Base-by-base conservation (phyloP, 495 filamentous ascomycete genomes). In the Coniosporium apollinis region DNA sequence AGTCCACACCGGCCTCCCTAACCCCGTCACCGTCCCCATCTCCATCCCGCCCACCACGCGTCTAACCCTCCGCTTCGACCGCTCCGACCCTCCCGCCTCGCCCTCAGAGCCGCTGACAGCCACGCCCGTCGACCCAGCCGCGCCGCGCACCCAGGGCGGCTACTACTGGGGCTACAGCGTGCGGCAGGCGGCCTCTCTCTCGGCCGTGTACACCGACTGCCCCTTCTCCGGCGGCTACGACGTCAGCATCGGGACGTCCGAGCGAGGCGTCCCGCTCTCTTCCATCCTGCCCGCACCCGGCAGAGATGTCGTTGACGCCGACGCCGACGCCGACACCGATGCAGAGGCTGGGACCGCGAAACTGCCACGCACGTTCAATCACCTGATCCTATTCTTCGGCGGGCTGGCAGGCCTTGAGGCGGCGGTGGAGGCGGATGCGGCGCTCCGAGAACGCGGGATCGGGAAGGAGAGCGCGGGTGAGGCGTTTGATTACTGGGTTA, bases 111-210 rank as follows among this genome's bases (percentile, higher is more conserved):
- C 40, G 3, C 11, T 52, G 1, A 28, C 38, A 5, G 70, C 63
- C 3, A 63, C 72, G 40, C 61, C 69, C 3, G 69, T 81, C 2
- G 60, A 65, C 30, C 74, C 76, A 0, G 53, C 60, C 22, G 56
- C 59, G 4, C 79, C 81, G 0, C 62, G 80, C 20, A 67, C 72
- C 19, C 68, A 79, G 33, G 64, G 49, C 0, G 81, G 81, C 4
- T 81, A 77, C 51, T 85, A 82, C 51, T 83, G 78, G 79, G 81
- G 81, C 30, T 85, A 72, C 49, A 66, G 49, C 9, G 64, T 77
- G 7, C 67, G 81, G 3, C 63, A 59, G 21, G 69, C 71, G 13
- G 36, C 51, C 1, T 68, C 65, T 0, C 56, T 85, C 3, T 74
- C 76, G 0, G 59, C 59, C 18, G 70, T 85, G 13, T 75, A 81